Base-by-base conservation (phyloP, 768 basidiomycete genomes). In the Russula vinacea region DNA sequence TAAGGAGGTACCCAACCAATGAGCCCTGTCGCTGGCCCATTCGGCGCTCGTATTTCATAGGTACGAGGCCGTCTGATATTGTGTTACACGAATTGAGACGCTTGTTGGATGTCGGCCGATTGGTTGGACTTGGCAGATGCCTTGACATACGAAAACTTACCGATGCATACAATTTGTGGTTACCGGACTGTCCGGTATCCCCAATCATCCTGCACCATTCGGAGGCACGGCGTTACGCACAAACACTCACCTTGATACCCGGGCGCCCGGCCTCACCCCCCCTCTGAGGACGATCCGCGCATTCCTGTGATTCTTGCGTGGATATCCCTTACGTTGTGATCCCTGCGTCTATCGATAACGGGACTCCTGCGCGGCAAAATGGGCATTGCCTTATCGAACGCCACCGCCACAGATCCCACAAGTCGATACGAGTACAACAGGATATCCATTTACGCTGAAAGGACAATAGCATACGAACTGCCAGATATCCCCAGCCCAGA, bases 341-440 rank as follows among this genome's bases (percentile, higher is more conserved):
- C 24, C 22, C 22, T 39, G 13, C 22, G 16, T 29, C 9, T 42
- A 55, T 16, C 26, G 40, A 56, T 42, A 26, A 16, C 17, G 24
- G 54, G 14, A 39, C 55, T 19, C 29, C 39, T 11, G 22, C 24
- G 24, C 35, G 54, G 22, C 24, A 39, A 29, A 24, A 19, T 29
- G 29, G 29, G 29, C 29, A 29, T 56, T 16, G 1, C 39, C 11
- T 29, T 10, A 42, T 42, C 19, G 24, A 56, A 40, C 54, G 54
- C 54, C 54, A 56, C 54, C 55, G 55, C 40, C 55, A 56, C 55
- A 17, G 22, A 42, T 26, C 24, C 40, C n/a, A n/a, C 22, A 22
- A 2, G 24, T 19, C 55, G 26, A 42, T 29, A 56, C 55, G 24
- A 56, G 4, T 56, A 56, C 55, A 42, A 42, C 55, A 29, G 10